Percentiles rank a stretch among this genome's conserved stretches.
Conservation (phyloP, 2,329 filamentous ascomycete genomes). For the Alternaria brassicicola region DNA sequence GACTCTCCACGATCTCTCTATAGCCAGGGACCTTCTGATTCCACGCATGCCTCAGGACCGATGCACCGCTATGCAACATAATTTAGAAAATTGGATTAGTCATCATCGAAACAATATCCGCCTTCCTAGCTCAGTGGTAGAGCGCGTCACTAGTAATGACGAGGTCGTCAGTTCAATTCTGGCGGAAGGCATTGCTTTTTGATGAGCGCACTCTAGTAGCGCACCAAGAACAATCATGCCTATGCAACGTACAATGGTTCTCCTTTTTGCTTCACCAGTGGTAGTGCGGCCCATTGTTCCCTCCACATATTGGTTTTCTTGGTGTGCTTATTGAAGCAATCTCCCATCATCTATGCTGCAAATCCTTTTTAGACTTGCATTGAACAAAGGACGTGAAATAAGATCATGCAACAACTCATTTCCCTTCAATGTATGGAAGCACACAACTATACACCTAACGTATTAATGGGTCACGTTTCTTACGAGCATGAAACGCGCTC, state of each 20-base stretch:
- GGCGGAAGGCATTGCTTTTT: slow-evolving; percentile 12
- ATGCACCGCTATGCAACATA: no score
- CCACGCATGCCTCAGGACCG: no score
- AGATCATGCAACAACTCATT: not conserved
- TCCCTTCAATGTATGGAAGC: no score
- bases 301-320: not conserved
- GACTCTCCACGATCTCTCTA: not conserved
- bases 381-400: not conserved
- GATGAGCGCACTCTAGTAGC: not conserved
- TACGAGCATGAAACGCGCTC: no score
- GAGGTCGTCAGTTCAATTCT: slow-evolving; percentile 40
- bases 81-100: no score
- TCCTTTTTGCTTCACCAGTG: not conserved
- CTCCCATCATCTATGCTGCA: not conserved
- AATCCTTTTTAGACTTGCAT: not conserved
- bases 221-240: not conserved
- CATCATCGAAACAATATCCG: slow-evolving; percentile 9
- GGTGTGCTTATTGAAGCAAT: not conserved
- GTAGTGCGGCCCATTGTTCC: not conserved
- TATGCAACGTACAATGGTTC: not conserved
- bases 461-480: no score
- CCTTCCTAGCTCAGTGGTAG: slow-evolving; percentile 48
- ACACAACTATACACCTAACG: no score
- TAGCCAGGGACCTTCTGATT: not conserved
- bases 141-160: slow-evolving; percentile 51